Evolutionary conservation across 225 moss, liverwort and hornwort species (phyloP).

Genomic region (Pseudisothecium myosuroides): DNA sequence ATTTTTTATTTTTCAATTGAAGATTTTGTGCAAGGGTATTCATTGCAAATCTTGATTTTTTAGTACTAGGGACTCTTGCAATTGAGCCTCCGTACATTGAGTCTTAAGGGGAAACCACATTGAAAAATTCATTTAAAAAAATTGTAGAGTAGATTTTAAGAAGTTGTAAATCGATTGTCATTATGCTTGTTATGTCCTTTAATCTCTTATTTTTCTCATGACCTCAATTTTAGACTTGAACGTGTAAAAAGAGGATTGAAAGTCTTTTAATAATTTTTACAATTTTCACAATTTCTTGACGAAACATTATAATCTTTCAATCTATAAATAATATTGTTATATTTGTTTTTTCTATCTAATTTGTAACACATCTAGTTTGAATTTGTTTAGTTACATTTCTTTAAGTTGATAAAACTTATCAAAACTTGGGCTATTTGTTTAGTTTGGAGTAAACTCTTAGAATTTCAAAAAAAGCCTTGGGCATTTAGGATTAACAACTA

Average conservation of each 20-base stretch:
- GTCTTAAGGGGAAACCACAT: rapidly evolving
- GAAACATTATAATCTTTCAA: not conserved
- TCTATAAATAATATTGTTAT: not conserved
- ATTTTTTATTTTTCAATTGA: not conserved
- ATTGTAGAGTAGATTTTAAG: not conserved
- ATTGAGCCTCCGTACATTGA: not conserved
- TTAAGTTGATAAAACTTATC: not conserved
- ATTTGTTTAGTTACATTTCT: not conserved
- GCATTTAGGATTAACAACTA: not conserved
- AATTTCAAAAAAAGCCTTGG: no score
- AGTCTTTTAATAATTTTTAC: no score
- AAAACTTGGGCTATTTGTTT: not conserved
- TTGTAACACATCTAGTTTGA: not conserved
- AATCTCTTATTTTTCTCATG: no score
- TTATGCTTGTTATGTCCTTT: no score
- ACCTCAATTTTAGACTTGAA: no score
- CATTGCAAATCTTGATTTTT: not conserved
- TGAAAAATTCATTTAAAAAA: not conserved
- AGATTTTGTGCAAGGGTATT: not conserved
- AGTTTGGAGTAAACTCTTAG: not conserved
- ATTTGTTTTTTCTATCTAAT: not conserved
- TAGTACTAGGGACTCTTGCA: not conserved
- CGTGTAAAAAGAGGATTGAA: no score
- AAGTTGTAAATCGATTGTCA: not conserved
- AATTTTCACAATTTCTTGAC: not conserved